Base-by-base conservation (phyloP, 805 yeast species). In the Lipomyces yamanashiensis region DNA sequence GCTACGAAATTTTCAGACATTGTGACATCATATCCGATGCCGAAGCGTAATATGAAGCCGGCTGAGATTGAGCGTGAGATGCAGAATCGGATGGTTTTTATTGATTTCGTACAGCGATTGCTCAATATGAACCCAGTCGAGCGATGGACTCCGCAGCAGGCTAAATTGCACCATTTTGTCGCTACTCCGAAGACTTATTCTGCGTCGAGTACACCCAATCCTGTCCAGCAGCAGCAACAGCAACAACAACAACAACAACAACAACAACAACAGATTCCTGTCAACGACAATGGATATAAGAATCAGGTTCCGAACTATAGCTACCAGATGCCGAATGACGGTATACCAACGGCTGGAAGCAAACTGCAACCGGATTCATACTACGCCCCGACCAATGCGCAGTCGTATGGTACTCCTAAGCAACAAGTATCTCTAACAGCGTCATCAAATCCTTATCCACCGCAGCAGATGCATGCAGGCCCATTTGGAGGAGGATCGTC, bases 61-160 rank as follows among this genome's bases (percentile, higher is more conserved):
- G 71, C 70, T 4, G 80, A 78, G 68, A 76, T 84, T 53, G 96
- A 89, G 61, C 45, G 50, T 15, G 98, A 93, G 75, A 80, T 87
- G 79, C 81, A 80, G 57, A 90, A 90, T 68, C 80, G 98, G 54
- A 81, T 80, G 54, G 81, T 89, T 47, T 80, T 93, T 61, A 79
- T 87, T 33, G 96, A 93, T 74, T 90, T 95, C 70, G 79, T 95
- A 54, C 76, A 80, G 49, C 96, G 96, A 33, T 82, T 90, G 9
- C 79, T 95, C 66, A 90, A 88, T 68, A 76, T 91, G 71, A 92
- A 93, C 75, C 99, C 99, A 0, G 81, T 95, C 70, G 97, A 92
- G 74, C 84, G 99, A 71, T 89, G 97, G 88, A 90, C 98, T 0
- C 99, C 99, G 12, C 97, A 91, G 70, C 98, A 95, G 75, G 99